Base-by-base conservation (phyloP, 1,139 yeast species). In the Geotrichum restrictum region DNA sequence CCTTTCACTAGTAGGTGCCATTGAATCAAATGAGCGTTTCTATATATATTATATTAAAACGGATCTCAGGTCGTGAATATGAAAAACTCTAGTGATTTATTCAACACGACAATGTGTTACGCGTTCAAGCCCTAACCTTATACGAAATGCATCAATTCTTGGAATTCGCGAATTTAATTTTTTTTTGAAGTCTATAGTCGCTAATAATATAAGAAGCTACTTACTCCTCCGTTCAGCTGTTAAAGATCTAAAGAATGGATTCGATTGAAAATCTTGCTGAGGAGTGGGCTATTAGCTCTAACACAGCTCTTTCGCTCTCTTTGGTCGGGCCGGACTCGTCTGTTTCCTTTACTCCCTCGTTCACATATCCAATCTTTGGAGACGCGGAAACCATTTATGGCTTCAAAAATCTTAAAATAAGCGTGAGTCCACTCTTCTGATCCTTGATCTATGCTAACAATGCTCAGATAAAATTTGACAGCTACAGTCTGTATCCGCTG, bases 321-420 rank as follows among this genome's bases (percentile, higher is more conserved):
- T 62, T 80, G 47, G 77, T 49, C 8, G 48, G 39, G 13, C 24
- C 52, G 3, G 61, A 59, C 24, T 54, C 50, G 2, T 29, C 24
- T 16, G 31, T 49, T 19, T 41, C 29, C 31, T 69, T 69, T 71
- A 71, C 76, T 34, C 97, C 98, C 0, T 67, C 72, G 18, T 91
- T 88, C 70, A 91, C 98, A 1, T 93, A 93, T 68, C 96, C 97
- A 1, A 83, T 93, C 13, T 93, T 81, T 72, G 98, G 98, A 8
- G 96, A 89, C 53, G 77, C 88, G 1, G 98, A 94, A 66, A 82
- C 84, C 51, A 83, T 94, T 8, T 88, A 82, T 66, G 99, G 99
- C 1, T 94, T 81, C 66, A 77, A 83, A 60, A 84, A 81, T 62
- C 42, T 52, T 6, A 4, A 41, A 77, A 60, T 65, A 13, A 46